Base-by-base conservation (phyloP, 192 early-diverging fungal species). In the Allomyces arbusculus region DNA sequence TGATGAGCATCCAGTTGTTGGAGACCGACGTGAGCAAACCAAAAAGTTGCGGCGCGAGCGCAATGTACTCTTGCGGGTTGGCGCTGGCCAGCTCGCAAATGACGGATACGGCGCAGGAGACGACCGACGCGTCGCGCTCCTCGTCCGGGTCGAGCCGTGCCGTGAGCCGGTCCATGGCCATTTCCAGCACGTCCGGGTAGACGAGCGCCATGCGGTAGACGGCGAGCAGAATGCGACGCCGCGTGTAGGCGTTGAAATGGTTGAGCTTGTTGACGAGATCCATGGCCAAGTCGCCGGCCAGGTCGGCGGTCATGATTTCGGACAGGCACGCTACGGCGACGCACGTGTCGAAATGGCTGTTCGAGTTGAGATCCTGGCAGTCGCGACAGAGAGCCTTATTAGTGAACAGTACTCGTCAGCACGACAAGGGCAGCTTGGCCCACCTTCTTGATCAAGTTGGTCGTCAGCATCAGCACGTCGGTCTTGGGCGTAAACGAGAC, bases 1-100 rank as follows among this genome's bases (percentile, higher is more conserved):
- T 99, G 75, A 99, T 99, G n/a, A 94, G 84, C 87, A 96, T 94
- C 96, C 96, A 99, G 71, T 97, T 99, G 76, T 99, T 96, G 19
- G 82, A 80, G 5, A 87, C 87, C n/a, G 85, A 85, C 9, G 86
- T 95, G 61, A 99, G 72, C 62, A 97, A 78, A 7, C 86, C 89
- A 73, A 92, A 99, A 4, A 99, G 79, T 64, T 92, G 88, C 7
- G 96, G 96, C 19, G 93, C 96, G 20, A 99, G 83, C 1, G 91
- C 86, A 23, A 99, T 75, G 73, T 97, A 99, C 68, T 87, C 89
- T 68, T 84, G 89, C 23, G 96, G 94, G 65, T 99, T 95, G 70
- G 84, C 82, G 24, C 87, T 77, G 8, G 96, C 90, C 69, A 99
- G 76, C 78, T 99, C 96, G 72, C 96, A 99, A 63, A 99, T 86